phyloP scores from a whole-genome alignment of 2,329 filamentous ascomycete species.

The Colletotrichum cordylinicola region DNA sequence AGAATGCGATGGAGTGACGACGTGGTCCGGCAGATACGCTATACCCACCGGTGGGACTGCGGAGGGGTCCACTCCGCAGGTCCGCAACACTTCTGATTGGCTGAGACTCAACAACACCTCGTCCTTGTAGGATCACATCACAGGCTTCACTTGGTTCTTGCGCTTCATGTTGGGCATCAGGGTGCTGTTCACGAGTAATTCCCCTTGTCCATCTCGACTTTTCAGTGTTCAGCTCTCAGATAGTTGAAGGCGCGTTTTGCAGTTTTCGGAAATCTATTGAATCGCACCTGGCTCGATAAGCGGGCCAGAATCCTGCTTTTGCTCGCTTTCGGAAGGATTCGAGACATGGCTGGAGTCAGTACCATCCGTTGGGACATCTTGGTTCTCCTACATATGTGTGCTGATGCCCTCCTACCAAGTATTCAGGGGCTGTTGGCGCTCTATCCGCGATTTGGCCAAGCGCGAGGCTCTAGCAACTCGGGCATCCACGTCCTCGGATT shows the following conservation, averaged over 20 bases:
- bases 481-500: background rate
- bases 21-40: background rate
- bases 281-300: background rate
- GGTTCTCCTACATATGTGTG: background rate
- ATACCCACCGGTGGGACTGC: background rate
- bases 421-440: background rate
- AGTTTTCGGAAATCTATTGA: background rate
- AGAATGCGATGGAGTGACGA: background rate
- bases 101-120: background rate
- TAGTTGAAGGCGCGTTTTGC: background rate
- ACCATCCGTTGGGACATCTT: background rate
- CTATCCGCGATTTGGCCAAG: background rate
- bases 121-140: background rate
- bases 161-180: background rate
- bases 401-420: background rate
- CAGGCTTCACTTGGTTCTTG: background rate
- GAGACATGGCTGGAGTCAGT: background rate
- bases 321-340: background rate
- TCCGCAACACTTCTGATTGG: background rate
- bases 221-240: background rate
- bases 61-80: conserved; percentile 8
- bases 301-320: background rate
- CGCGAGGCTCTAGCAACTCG: background rate
- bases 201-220: background rate
- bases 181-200: background rate